Base-by-base conservation (phyloP, 2,329 filamentous ascomycete genomes). In the Phoma herbarum region DNA sequence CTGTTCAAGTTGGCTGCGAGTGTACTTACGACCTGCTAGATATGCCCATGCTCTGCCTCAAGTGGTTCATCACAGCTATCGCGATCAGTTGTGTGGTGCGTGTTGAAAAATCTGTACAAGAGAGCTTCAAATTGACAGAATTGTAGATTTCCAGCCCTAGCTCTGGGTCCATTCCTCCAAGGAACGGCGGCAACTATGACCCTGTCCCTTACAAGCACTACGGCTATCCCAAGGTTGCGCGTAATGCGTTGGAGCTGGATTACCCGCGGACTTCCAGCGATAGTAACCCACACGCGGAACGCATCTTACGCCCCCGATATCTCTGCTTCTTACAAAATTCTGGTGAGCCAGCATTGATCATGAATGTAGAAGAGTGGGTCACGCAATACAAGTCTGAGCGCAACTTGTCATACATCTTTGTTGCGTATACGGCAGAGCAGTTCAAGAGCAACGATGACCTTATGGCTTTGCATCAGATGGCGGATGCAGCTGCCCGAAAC, bases 391-490 rank as follows among this genome's bases (percentile, higher is more conserved):
- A 62, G 44, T 53, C 62, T 23, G 65, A 65, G 12, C 60, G 57
- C 6, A 49, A 69, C 16, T 61, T 76, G 4, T 70, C 64, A 0
- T 81, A 80, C 39, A 63, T 81, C 4, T 79, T 82, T 49, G 65
- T 81, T 12, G 77, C 76, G 0, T 82, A 80, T 56, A 81, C 79
- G 0, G 69, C 73, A 6, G 68, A 73, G 44, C 79, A 82, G 43
- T 81, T 81, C 29, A 62, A 66, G 4, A 68, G 57, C 1, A 43
- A 52, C 9, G 64, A 76, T 1, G 68, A 67, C 0, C 65, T 80
- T 0, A 56, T 65, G 10, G 67, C 56, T 0, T 61, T 81, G 2
- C 71, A 77, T 20, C 58, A 71, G 18, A 78, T 79, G 47, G 78
- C 76, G 4, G 75, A 79, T 41, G 68, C 70, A 1, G 79, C 79